Conservation (phyloP, 495 filamentous ascomycete species). For the Xylaria venustula region DNA sequence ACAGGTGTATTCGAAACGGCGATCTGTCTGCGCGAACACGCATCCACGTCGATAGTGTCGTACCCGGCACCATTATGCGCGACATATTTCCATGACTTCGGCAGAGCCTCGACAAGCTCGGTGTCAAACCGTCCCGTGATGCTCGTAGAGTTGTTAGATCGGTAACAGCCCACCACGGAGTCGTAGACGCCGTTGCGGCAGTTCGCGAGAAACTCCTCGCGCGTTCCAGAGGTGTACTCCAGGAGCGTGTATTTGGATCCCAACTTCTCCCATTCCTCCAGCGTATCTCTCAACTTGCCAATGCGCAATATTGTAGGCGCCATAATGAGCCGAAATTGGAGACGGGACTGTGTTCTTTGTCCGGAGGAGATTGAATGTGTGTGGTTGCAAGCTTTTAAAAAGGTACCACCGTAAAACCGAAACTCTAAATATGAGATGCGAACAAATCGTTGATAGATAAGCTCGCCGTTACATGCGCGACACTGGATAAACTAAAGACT, state of each 20-base stretch:
- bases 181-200: conserved; percentile 66
- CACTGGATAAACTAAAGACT: not conserved
- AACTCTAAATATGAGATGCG: not conserved
- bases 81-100: conserved; percentile 69
- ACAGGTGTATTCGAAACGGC: conserved; percentile 65
- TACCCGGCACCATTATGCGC: conserved; percentile 87
- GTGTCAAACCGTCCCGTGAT: conserved; percentile 69
- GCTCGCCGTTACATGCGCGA: too few relatives aligned
- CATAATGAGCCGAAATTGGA: not conserved
- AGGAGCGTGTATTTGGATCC: conserved; percentile 51
- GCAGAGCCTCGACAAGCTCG: conserved; percentile 64
- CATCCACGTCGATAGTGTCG: conserved; percentile 72
- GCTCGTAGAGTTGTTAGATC: conserved; percentile 67
- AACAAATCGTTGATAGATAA: too few relatives aligned
- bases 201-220: conserved; percentile 68
- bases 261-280: conserved; percentile 51
- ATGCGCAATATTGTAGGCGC: conserved; percentile 53
- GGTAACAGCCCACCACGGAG: conserved; percentile 66
- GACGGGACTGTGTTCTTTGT: too few relatives aligned
- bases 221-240: conserved; percentile 46
- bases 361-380: too few relatives aligned
- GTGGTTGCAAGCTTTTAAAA: too few relatives aligned
- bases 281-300: conserved; percentile 57
- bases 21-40: conserved; percentile 63
- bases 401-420: not conserved